Evolutionary conservation across 257 asterid genomes (phyloP).

Genomic region (Przewalskia tangutica): DNA sequence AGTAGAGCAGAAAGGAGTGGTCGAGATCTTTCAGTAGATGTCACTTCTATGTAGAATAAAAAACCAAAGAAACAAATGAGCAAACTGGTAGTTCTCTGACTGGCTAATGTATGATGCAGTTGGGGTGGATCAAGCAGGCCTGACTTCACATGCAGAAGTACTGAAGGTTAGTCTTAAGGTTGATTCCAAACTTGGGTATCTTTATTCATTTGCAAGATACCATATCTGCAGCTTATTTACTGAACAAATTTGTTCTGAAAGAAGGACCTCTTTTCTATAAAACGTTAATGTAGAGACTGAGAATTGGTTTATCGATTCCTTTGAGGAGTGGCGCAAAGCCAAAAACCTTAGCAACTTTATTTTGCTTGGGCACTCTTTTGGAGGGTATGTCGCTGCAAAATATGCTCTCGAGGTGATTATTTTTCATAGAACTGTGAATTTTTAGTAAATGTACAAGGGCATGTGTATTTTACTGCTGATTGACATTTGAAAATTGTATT

Average conservation of each 20-base stretch:
- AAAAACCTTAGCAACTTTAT: conserved; percentile 76
- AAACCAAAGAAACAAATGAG: neutral
- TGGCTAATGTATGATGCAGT: conserved; percentile 33
- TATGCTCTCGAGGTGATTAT: conserved; percentile 73
- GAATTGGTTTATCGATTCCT: conserved; percentile 74
- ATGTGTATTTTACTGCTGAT: neutral
- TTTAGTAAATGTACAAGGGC: neutral
- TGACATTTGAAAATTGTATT: conserved; percentile 10
- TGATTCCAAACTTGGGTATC: neutral
- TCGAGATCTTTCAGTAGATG: neutral
- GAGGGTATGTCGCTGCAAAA: conserved; percentile 91
- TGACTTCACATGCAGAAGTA: conserved; percentile 92
- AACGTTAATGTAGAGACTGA: conserved; percentile 59
- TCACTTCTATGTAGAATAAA: neutral
- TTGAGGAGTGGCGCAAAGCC: conserved; percentile 96
- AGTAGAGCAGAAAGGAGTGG: neutral
- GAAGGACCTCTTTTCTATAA: neutral
- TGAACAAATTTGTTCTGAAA: neutral
- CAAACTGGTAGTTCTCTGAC: neutral
- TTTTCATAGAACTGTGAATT: neutral
- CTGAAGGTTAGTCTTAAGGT: conserved; percentile 59
- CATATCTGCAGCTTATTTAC: neutral
- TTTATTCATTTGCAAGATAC: neutral
- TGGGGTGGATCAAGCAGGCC: conserved; percentile 99
- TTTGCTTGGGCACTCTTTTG: conserved; percentile 95